Percentiles rank a stretch among this genome's conserved stretches.
phyloP scores from a whole-genome alignment of 768 basidiomycete genomes.

The Hemileccinum impolitum region DNA sequence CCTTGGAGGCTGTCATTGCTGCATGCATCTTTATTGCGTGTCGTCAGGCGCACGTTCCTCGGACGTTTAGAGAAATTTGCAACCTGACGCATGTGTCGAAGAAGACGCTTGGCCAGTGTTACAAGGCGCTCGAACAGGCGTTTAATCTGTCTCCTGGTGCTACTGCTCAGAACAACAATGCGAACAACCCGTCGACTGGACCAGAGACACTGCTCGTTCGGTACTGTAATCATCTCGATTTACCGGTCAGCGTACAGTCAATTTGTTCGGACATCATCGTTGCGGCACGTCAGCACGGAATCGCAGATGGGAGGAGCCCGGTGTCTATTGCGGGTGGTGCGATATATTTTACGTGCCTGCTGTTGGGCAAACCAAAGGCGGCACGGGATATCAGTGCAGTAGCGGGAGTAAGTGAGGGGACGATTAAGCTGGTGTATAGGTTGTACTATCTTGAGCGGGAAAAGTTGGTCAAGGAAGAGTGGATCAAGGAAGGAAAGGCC shows the following conservation, averaged over 20 bases:
- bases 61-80: constrained; percentile 95
- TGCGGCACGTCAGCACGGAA: constrained; percentile 75
- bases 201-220: constrained; percentile 89
- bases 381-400: constrained; percentile 86
- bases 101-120: constrained; percentile 92
- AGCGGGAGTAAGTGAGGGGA: constrained; percentile 93
- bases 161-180: constrained; percentile 45
- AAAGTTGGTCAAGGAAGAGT: constrained; percentile 80
- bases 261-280: constrained; percentile 82
- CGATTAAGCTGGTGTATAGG: constrained; percentile 87
- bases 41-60: constrained; percentile 89
- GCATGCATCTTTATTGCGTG: constrained; percentile 99
- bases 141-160: constrained; percentile 87
- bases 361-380: constrained; percentile 72
- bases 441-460: constrained; percentile 71
- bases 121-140: constrained; percentile 83
- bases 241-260: constrained; percentile 77
- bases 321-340: constrained; percentile 99
- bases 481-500: constrained; percentile 79
- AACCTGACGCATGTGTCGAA: constrained; percentile 92
- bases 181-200: constrained; percentile 49
- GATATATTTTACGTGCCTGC: constrained; percentile 86
- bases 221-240: constrained; percentile 89
- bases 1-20: constrained; percentile 89
- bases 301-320: constrained; percentile 91